Base-by-base conservation (phyloP, 2,329 filamentous ascomycete species). In the Cordyceps farinosa region DNA sequence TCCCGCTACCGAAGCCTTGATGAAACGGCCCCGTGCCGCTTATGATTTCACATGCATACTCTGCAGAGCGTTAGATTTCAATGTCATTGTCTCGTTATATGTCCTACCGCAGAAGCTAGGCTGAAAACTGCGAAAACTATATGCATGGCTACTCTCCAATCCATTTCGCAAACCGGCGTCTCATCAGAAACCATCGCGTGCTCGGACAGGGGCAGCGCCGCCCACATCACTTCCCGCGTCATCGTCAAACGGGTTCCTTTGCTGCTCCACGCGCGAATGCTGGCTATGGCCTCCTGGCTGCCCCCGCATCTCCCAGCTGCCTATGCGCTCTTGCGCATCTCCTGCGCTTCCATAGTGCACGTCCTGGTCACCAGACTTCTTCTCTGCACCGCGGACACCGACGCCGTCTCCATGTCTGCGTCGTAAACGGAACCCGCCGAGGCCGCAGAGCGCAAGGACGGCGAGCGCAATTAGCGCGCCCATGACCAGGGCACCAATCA, bases 241-340 rank as follows among this genome's bases (percentile, higher is more conserved):
- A 2, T 76, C 72, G 8, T 68, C 40, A 2, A 68, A 69, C 34
- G 71, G 69, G 62, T 72, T 64, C 45, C 59, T 62, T 42, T 64
- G 63, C 5, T 54, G 67, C 42, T 66, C 65, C 15, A 64, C 65
- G 22, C 65, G 61, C 48, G 67, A 52, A 30, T 72, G 68, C 27
- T 68, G 68, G 70, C 68, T 22, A 67, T 71, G 17, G 63, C 70
- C 45, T 61, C 70, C 1, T 65, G 65, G 17, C 70, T 61, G 47
- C 30, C 69, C 67, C 1, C 70, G 67, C 58, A 84, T 70, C 66
- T 84, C 81, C 81, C 81, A 83, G 68, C 81, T 82, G 1, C 80
- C 81, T 15, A 79, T 69, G 7, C 81, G 76, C 66, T 80, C 80
- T 40, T 82, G 79, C 3, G 73, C 72, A 5, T 67, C 70, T 0